Conservation (phyloP, 2,329 filamentous ascomycete species). For the Diaporthe vaccinii region DNA sequence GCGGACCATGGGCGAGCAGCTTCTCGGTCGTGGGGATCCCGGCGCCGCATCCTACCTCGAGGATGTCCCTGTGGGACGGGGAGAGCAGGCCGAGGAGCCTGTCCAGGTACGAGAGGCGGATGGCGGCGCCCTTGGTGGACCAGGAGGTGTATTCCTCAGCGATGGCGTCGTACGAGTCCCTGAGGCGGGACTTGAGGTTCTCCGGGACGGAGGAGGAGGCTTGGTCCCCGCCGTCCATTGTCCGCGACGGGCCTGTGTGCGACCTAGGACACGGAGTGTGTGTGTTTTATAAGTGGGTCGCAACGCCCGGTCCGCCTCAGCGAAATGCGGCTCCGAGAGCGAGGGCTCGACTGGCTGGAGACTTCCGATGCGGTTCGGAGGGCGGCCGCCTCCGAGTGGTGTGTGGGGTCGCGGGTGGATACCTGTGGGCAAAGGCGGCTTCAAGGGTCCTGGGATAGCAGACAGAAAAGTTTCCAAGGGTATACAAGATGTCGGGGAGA, state of each 20-base stretch:
- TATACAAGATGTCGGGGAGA: no score
- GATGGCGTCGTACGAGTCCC: conserved; percentile 56
- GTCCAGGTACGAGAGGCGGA: conserved; percentile 53
- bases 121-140: conserved; percentile 50
- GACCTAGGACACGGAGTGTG: neutral
- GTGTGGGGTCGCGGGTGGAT: conserved; percentile 5
- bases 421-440: neutral
- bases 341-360: neutral
- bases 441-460: neutral
- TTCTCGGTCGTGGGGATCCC: conserved; percentile 53
- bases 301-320: neutral
- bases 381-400: conserved; percentile 24
- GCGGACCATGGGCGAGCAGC: conserved; percentile 48
- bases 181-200: conserved; percentile 55
- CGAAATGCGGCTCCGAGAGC: neutral
- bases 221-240: neutral
- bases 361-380: neutral
- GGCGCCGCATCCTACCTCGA: conserved; percentile 59
- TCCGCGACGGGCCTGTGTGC: neutral
- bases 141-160: conserved; percentile 56
- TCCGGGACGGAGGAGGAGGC: neutral
- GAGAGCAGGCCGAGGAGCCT: conserved; percentile 48
- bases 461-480: neutral
- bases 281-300: neutral
- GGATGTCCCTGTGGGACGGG: conserved; percentile 43